A percentile compares a stretch with the other conserved stretches of the same genome.
These are phyloP conservation scores for Aspergillus sp. DNA, from an alignment of 2,329 filamentous ascomycete species.

Conservation along the genomic window DNA sequence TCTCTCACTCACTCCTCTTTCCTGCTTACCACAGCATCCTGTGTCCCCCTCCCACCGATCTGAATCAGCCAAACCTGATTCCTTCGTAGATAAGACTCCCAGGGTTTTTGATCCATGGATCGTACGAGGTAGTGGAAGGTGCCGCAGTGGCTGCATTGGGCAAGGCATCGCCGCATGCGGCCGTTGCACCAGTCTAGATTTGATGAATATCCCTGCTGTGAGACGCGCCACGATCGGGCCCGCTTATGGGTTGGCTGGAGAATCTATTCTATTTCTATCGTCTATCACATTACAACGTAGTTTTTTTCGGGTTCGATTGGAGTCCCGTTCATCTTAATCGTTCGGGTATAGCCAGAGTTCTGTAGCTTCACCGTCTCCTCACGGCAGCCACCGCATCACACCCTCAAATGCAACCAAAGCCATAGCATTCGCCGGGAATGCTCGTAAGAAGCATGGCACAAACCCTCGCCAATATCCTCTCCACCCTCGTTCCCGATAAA, in stretches of 20 bases:
- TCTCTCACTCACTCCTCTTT: too few species aligned
- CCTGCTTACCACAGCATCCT: too few species aligned
- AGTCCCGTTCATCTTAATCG: background rate
- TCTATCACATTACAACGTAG: background rate
- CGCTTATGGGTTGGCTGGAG: too few species aligned
- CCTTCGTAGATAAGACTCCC: background rate
- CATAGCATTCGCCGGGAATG: conserved; percentile 94
- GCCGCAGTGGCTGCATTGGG: background rate
- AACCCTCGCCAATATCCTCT: conserved; percentile 93
- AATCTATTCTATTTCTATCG: too few species aligned
- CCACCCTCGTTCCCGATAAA: conserved; percentile 74
- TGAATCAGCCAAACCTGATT: background rate
- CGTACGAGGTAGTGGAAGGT: background rate
- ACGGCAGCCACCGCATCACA: conserved; percentile 67
- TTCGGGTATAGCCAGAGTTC: conserved; percentile 1
- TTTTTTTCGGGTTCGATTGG: conserved; percentile 7
- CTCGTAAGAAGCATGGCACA: conserved; percentile 85
- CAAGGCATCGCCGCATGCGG: conserved; percentile 12
- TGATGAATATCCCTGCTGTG: background rate
- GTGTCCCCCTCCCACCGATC: background rate
- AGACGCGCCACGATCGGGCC: background rate
- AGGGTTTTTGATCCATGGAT: background rate
- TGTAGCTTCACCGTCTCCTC: conserved; percentile 10
- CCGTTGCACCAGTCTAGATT: background rate
- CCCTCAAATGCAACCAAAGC: conserved; percentile 91